A percentile compares a stretch with the other conserved stretches of the same genome.
phyloP scores from a whole-genome alignment of 179 eudicot genomes.

The Heliamphora ciliata region DNA sequence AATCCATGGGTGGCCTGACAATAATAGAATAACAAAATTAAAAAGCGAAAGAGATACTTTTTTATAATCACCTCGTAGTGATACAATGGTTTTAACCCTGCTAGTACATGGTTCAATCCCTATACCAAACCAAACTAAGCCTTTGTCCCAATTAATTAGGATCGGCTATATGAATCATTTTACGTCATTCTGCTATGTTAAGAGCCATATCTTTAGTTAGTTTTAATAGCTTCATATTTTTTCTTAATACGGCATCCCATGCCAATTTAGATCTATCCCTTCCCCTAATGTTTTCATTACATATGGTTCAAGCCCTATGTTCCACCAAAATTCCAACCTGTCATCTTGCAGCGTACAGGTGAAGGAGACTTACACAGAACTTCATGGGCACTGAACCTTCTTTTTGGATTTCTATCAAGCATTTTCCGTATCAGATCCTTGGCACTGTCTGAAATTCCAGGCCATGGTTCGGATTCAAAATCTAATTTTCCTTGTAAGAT shows the following conservation, averaged over 20 bases:
- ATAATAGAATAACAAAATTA: conserved; percentile 8
- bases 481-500: conserved; percentile 38
- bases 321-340: neutral
- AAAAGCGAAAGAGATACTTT: neutral
- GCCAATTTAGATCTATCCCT: no score
- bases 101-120: neutral
- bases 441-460: conserved; percentile 36
- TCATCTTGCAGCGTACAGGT: neutral
- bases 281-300: no score
- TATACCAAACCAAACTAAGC: no score
- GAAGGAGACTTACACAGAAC: conserved; percentile 32
- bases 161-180: no score
- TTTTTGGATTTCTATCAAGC: conserved; percentile 42
- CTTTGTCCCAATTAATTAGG: no score
- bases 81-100: neutral
- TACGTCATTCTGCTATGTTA: no score
- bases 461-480: conserved; percentile 47
- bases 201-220: no score
- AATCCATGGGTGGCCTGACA: conserved; percentile 80
- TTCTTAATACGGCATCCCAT: no score
- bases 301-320: neutral
- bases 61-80: neutral
- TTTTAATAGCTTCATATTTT: no score
- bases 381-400: conserved; percentile 40
- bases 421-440: conserved; percentile 40